Evolutionary conservation across 83 land plant genomes (phyloP).

Genomic region (Picea abies): DNA sequence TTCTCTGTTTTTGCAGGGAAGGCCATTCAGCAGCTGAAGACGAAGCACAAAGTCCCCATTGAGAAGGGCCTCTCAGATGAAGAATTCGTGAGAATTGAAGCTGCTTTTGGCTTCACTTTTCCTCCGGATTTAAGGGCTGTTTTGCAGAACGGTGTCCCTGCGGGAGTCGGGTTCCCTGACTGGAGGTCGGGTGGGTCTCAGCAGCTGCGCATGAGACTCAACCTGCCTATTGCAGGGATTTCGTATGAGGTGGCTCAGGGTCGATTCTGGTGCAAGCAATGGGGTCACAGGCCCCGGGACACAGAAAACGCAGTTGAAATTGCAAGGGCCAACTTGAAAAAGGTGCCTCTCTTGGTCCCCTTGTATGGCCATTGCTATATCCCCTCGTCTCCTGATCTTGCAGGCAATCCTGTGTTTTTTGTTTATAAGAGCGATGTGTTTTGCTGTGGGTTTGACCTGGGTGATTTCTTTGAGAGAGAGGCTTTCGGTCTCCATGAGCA

Average conservation of each 20-base stretch:
- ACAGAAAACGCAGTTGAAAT: conserved; percentile 21
- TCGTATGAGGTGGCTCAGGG: conserved; percentile 60
- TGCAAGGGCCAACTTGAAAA: conserved; percentile 33
- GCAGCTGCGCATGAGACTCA: conserved; percentile 53
- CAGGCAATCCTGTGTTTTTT: conserved; percentile 74
- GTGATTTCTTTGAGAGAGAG: conserved; percentile 49
- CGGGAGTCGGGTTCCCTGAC: conserved; percentile 78
- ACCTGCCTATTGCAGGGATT: conserved; percentile 67
- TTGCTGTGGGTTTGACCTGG: conserved; percentile 45
- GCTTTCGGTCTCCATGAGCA: neutral
- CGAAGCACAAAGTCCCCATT: conserved; percentile 39
- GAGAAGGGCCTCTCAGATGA: conserved; percentile 71
- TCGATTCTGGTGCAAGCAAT: conserved; percentile 69
- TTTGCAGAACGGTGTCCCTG: conserved; percentile 60
- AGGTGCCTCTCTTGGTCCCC: conserved; percentile 64
- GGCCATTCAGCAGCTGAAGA: conserved; percentile 59
- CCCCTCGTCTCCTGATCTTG: conserved; percentile 43
- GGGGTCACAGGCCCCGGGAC: conserved; percentile 73
- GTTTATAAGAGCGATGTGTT: conserved; percentile 39
- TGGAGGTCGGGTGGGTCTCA: conserved; percentile 58
- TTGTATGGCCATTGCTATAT: conserved; percentile 57
- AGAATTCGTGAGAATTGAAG: conserved; percentile 70
- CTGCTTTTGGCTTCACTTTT: conserved; percentile 65
- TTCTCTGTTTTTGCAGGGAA: conserved; percentile 59
- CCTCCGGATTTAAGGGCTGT: conserved; percentile 81